Evolutionary conservation across 768 basidiomycete species (phyloP).

Genomic region (Chlorophyllum brunneum): DNA sequence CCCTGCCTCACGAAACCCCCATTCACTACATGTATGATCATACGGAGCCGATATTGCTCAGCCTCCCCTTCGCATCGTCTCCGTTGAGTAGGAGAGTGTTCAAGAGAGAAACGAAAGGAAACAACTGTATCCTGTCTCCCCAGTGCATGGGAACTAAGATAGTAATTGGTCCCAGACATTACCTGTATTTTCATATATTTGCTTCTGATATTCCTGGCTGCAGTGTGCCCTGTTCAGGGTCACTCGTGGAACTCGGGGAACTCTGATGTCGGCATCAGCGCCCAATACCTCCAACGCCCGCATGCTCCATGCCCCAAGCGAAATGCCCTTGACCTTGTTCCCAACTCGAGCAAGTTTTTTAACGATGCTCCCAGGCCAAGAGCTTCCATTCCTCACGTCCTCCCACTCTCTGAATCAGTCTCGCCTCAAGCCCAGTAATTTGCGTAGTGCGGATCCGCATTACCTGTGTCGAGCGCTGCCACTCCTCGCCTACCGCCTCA

Average conservation of each 20-base stretch:
- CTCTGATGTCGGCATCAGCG: slow-evolving; percentile 1
- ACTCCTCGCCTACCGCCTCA: too few relatives aligned
- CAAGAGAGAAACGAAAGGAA: too few relatives aligned
- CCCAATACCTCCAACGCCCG: background rate
- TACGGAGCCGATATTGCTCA: too few relatives aligned
- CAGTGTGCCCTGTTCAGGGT: too few relatives aligned
- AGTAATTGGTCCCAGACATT: background rate
- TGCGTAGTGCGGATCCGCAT: background rate
- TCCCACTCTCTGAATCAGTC: too few relatives aligned
- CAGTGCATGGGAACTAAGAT: too few relatives aligned
- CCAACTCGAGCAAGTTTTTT: background rate
- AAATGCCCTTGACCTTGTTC: background rate
- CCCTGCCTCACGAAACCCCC: background rate
- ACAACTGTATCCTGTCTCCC: too few relatives aligned
- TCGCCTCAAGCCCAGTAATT: too few relatives aligned
- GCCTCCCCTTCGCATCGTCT: too few relatives aligned
- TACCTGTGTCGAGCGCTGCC: too few relatives aligned
- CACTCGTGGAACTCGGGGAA: too few relatives aligned
- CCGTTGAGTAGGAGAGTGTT: too few relatives aligned
- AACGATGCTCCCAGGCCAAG: background rate
- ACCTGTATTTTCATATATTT: slow-evolving; percentile 1
- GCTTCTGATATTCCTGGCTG: background rate
- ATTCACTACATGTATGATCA: background rate
- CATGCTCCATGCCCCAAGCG: background rate
- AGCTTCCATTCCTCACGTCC: background rate